Evolutionary conservation across 768 basidiomycete species (phyloP).

Genomic region (Pisolithus tinctorius): DNA sequence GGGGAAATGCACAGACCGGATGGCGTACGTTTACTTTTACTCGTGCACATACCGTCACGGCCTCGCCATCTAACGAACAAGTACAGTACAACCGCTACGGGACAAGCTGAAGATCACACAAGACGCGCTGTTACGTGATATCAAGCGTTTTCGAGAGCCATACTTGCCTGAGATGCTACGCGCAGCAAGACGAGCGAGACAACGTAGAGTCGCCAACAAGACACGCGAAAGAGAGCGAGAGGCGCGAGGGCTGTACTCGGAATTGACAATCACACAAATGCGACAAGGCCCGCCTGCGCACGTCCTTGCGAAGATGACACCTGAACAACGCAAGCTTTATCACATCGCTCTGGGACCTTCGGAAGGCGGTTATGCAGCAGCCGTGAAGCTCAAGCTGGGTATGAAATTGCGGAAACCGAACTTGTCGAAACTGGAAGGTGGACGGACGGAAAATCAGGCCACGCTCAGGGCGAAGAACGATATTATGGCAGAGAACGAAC

Average conservation of each 20-base stretch:
- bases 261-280: slow-evolving; percentile 39
- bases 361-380: slow-evolving; percentile 68
- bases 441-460: slow-evolving; percentile 19
- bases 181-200: slow-evolving; percentile 48
- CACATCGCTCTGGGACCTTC: slow-evolving; percentile 43
- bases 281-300: slow-evolving; percentile 60
- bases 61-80: neutral
- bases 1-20: slow-evolving; percentile 22
- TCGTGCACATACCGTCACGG: neutral
- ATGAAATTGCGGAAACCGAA: slow-evolving; percentile 36
- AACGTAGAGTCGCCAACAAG: slow-evolving; percentile 57
- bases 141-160: slow-evolving; percentile 34
- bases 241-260: slow-evolving; percentile 53
- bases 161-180: slow-evolving; percentile 44
- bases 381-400: slow-evolving; percentile 51
- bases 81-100: slow-evolving; percentile 33
- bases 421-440: slow-evolving; percentile 30
- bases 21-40: neutral
- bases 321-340: slow-evolving; percentile 41
- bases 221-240: slow-evolving; percentile 57
- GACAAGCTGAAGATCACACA: slow-evolving; percentile 26
- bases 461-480: slow-evolving; percentile 19
- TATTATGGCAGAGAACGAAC: slow-evolving; percentile 26
- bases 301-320: slow-evolving; percentile 45
- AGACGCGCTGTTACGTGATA: slow-evolving; percentile 33